A percentile compares a stretch with the other conserved stretches of the same genome.
These are phyloP conservation scores for Backusella luteola DNA, from an alignment of 192 early-diverging fungal species.

Conservation along the genomic window DNA sequence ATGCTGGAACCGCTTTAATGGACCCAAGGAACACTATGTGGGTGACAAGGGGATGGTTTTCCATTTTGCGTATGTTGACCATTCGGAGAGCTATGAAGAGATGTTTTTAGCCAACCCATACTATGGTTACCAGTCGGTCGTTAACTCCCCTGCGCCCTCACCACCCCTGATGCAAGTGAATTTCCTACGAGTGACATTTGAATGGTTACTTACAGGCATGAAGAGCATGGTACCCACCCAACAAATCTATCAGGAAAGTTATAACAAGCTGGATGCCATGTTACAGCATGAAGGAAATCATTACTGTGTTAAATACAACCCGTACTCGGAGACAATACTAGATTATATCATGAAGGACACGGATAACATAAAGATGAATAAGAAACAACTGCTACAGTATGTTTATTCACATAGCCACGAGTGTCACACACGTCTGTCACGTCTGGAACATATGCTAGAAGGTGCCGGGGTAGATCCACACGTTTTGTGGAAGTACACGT, in stretches of 20 bases:
- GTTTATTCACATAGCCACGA: slow-evolving; percentile 29
- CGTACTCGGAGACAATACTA: slow-evolving; percentile 23
- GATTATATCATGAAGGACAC: slow-evolving; percentile 11
- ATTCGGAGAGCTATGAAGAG: background rate
- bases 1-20: background rate
- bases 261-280: background rate
- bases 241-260: slow-evolving; percentile 25
- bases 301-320: slow-evolving; percentile 33
- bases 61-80: slow-evolving; percentile 10
- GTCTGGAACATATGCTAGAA: slow-evolving; percentile 23
- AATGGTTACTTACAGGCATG: slow-evolving; percentile 27
- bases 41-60: slow-evolving; percentile 30
- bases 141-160: background rate
- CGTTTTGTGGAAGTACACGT: slow-evolving; percentile 36
- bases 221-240: background rate
- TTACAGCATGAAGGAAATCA: background rate
- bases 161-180: slow-evolving; percentile 2
- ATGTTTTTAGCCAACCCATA: background rate
- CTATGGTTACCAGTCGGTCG: background rate
- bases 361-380: background rate
- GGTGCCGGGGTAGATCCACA: slow-evolving; percentile 30
- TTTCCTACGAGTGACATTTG: slow-evolving; percentile 25
- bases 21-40: slow-evolving; percentile 14
- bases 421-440: slow-evolving; percentile 25
- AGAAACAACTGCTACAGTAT: slow-evolving; percentile 9